Conservation (phyloP, 2,329 filamentous ascomycete species). For the Alternaria ventricosa region DNA sequence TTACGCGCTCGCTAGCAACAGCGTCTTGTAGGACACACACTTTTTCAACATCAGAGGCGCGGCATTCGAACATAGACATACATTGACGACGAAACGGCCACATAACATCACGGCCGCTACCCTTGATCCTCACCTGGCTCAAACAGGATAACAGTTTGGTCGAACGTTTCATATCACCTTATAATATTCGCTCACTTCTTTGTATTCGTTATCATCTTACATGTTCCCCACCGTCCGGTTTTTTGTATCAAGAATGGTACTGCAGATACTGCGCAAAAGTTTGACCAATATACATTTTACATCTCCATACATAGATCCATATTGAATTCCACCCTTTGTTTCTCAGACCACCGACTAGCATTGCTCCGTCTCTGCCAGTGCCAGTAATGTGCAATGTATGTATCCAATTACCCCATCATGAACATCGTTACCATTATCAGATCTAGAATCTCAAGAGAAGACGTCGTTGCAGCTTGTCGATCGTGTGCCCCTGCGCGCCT, state of each 20-base stretch:
- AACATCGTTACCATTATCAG: no score
- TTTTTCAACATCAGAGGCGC: not conserved
- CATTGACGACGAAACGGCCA: not conserved
- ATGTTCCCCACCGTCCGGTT: not conserved
- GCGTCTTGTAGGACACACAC: not conserved
- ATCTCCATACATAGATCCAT: not conserved
- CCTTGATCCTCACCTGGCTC: not conserved
- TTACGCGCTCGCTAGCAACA: not conserved
- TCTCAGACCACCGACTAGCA: not conserved
- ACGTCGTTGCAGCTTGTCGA: not conserved
- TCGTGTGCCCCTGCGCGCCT: no score
- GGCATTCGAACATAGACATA: not conserved
- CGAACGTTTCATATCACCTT: not conserved
- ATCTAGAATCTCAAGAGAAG: no score
- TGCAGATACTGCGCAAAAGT: not conserved
- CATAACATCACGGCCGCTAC: not conserved
- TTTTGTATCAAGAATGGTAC: not conserved
- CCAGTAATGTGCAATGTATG: not conserved
- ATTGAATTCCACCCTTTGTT: not conserved
- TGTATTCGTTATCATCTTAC: not conserved
- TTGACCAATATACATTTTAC: not conserved
- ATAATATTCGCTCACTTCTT: not conserved
- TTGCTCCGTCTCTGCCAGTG: fast-evolving
- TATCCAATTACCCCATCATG: not conserved
- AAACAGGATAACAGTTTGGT: no score